Conservation (phyloP, 2,329 filamentous ascomycete species). For the Sarocladium oryzae region DNA sequence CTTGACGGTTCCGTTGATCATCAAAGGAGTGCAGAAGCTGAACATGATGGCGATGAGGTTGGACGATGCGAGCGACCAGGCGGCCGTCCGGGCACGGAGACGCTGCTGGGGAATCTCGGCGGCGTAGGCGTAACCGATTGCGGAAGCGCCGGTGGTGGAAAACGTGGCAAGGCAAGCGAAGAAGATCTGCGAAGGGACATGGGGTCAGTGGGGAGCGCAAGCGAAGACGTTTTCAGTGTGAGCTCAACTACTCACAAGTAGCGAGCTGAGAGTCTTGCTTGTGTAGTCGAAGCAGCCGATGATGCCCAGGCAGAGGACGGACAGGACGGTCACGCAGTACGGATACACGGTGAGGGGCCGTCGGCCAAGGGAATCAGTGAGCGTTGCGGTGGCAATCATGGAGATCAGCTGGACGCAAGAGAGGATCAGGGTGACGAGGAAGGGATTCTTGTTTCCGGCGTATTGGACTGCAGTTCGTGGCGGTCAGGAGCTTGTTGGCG, state of each 20-base stretch:
- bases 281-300: slow-evolving; percentile 33
- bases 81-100: slow-evolving; percentile 31
- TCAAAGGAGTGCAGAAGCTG: slow-evolving; percentile 36
- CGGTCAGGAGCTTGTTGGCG: too few relatives aligned
- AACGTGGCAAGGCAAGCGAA: slow-evolving; percentile 35
- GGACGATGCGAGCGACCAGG: slow-evolving; percentile 28
- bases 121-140: slow-evolving; percentile 31
- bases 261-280: slow-evolving; percentile 24
- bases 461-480: slow-evolving; percentile 23
- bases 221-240: too few relatives aligned
- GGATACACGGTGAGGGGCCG: slow-evolving; percentile 33
- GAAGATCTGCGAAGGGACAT: slow-evolving; percentile 25
- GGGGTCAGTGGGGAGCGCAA: slow-evolving; percentile 1
- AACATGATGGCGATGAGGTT: slow-evolving; percentile 37
- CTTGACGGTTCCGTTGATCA: slow-evolving; percentile 32
- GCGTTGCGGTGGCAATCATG: slow-evolving; percentile 28
- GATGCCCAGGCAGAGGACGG: slow-evolving; percentile 30
- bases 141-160: slow-evolving; percentile 33
- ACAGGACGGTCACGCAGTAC: slow-evolving; percentile 29
- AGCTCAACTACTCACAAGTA: slow-evolving; percentile 30
- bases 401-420: slow-evolving; percentile 35
- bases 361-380: slow-evolving; percentile 29
- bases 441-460: slow-evolving; percentile 33
- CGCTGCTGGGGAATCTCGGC: slow-evolving; percentile 34
- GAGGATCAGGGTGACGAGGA: slow-evolving; percentile 34